These are phyloP conservation scores for Globisporangium cylindrosporum DNA, from an alignment of 352 stramenopile genomes.

Conservation along the genomic window DNA sequence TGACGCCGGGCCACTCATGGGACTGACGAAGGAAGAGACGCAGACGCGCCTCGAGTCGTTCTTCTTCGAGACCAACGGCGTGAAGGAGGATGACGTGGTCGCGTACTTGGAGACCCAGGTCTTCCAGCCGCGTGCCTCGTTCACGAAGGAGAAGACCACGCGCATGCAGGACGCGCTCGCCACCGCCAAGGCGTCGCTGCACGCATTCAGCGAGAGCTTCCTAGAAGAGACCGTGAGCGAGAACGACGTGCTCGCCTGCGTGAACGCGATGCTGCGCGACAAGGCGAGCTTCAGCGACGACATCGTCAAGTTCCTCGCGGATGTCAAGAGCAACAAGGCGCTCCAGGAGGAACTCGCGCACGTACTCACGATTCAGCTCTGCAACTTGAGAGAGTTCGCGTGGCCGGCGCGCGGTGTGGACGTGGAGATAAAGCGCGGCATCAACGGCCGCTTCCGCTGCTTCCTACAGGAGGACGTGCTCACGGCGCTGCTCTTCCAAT, in stretches of 20 bases:
- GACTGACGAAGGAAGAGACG: conserved; percentile 36
- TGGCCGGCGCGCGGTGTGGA: conserved; percentile 33
- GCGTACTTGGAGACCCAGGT: conserved; percentile 34
- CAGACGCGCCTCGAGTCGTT: conserved; percentile 37
- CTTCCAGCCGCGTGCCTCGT: conserved; percentile 25
- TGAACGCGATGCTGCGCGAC: conserved; percentile 30
- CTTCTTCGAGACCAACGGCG: conserved; percentile 33
- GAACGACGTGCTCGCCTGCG: conserved; percentile 25
- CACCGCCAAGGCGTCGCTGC: conserved; percentile 14
- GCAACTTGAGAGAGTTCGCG: conserved; percentile 37
- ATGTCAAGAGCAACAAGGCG: conserved; percentile 28
- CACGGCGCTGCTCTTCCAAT: conserved; percentile 45
- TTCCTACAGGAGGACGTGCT: conserved; percentile 43
- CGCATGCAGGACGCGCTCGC: conserved; percentile 25
- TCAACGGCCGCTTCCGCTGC: conserved; percentile 45
- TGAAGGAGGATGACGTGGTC: conserved; percentile 32
- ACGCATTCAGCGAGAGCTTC: conserved; percentile 27
- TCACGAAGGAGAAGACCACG: conserved; percentile 24
- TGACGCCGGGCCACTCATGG: conserved; percentile 18
- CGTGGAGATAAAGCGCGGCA: conserved; percentile 39
- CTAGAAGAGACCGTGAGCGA: conserved; percentile 19
- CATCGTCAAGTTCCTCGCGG: conserved; percentile 32
- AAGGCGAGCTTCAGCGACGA: conserved; percentile 30
- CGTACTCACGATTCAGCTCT: conserved; percentile 48
- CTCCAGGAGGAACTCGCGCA: conserved; percentile 40